Percentiles rank a stretch among this genome's conserved stretches.
phyloP scores from a whole-genome alignment of 1,284 basidiomycete genomes.

The Farysia itapuensis region DNA sequence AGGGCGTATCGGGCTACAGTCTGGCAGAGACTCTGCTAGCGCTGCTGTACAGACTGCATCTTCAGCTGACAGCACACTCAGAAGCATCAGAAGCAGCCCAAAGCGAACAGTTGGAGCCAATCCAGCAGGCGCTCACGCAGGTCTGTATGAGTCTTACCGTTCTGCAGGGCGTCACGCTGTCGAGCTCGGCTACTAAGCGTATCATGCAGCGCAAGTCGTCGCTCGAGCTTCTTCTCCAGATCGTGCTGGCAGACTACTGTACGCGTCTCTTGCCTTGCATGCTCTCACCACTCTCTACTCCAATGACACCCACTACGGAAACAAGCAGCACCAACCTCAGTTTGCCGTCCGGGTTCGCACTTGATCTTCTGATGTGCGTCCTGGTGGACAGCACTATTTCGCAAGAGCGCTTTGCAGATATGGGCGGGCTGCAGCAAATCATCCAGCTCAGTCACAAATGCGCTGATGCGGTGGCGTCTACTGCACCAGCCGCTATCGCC shows the following conservation, averaged over 20 bases:
- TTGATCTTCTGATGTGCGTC: slow-evolving; percentile 37
- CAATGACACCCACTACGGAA: background rate
- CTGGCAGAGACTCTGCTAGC: slow-evolving; percentile 23
- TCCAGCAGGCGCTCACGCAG: slow-evolving; percentile 11
- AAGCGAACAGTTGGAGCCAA: slow-evolving; percentile 3
- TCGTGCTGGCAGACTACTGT: slow-evolving; percentile 31
- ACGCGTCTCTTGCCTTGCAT: slow-evolving; percentile 21
- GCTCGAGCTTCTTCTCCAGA: slow-evolving; percentile 22
- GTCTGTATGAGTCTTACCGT: slow-evolving; percentile 29
- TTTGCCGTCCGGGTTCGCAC: slow-evolving; percentile 25
- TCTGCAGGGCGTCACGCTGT: slow-evolving; percentile 33
- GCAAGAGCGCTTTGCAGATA: slow-evolving; percentile 21
- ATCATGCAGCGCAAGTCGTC: slow-evolving; percentile 24
- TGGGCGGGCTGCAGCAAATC: slow-evolving; percentile 35
- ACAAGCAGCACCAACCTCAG: slow-evolving; percentile 4
- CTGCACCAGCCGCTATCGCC: background rate
- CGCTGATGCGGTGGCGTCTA: slow-evolving; percentile 12
- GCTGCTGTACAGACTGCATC: slow-evolving; percentile 17
- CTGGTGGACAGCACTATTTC: slow-evolving; percentile 20
- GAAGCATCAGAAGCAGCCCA: background rate
- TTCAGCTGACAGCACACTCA: slow-evolving; percentile 6
- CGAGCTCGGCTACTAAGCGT: slow-evolving; percentile 10
- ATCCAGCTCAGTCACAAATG: slow-evolving; percentile 34
- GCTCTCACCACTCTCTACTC: slow-evolving; percentile 5
- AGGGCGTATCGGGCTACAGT: slow-evolving; percentile 17